Conservation (phyloP, 257 asterid genomes). For the Agastache rugosa region DNA sequence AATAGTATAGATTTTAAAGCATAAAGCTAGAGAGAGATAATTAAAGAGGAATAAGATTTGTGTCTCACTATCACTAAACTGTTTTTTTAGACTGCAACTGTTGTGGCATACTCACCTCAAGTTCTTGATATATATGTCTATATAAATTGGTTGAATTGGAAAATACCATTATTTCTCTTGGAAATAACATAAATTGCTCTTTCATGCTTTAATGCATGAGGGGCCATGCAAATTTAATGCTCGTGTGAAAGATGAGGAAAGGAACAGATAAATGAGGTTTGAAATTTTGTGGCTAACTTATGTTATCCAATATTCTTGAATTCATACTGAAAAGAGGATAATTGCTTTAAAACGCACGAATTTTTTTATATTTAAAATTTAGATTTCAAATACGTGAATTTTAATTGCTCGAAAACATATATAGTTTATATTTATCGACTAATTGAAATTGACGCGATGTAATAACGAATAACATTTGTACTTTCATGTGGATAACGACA, state of each 20-base stretch:
- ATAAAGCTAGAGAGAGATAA: constrained; percentile 26
- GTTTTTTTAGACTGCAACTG: constrained; percentile 30
- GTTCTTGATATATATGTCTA: constrained; percentile 47
- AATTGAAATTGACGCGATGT: too few species aligned
- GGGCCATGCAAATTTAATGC: constrained; percentile 65
- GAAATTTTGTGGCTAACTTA: background rate
- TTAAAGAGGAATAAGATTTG: constrained; percentile 35
- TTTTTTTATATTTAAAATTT: too few species aligned
- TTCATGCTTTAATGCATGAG: constrained; percentile 59
- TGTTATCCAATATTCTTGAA: background rate
- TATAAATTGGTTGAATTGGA: constrained; percentile 35
- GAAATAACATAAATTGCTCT: constrained; percentile 41
- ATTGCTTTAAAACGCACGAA: too few species aligned
- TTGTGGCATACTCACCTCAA: constrained; percentile 52
- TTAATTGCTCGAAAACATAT: too few species aligned
- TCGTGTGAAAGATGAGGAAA: constrained; percentile 43
- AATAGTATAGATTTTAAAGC: constrained; percentile 16
- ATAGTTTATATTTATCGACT: too few species aligned
- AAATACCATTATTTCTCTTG: constrained; percentile 44
- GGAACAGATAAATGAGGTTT: background rate
- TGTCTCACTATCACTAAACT: constrained; percentile 44
- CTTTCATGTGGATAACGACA: too few species aligned
- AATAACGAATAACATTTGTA: too few species aligned
- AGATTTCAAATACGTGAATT: too few species aligned
- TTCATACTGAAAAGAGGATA: background rate